Evolutionary conservation across 2,329 filamentous ascomycete genomes (phyloP).

Genomic region (Fusarium kyushuense): DNA sequence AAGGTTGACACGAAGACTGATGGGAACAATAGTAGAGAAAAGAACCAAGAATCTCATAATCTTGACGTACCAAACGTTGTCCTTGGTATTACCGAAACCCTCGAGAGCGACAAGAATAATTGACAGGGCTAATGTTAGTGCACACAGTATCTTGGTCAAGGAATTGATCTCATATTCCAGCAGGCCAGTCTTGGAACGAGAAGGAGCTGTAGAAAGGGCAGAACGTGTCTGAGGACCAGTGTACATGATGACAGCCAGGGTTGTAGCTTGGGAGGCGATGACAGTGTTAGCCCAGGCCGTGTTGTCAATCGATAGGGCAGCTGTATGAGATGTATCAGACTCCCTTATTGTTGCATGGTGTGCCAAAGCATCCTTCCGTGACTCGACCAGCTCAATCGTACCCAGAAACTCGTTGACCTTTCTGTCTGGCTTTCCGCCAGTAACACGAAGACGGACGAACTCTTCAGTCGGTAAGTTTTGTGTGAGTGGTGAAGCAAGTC

Average conservation of each 20-base stretch:
- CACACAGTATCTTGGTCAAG: conserved; percentile 93
- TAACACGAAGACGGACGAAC: conserved; percentile 76
- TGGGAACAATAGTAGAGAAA: conserved; percentile 99
- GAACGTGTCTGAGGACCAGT: conserved; percentile 95
- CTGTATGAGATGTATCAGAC: conserved; percentile 63
- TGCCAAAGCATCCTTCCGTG: conserved; percentile 62
- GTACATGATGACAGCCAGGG: conserved; percentile 91
- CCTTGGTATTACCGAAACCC: conserved; percentile 76
- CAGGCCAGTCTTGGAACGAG: conserved; percentile 92
- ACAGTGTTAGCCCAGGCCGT: conserved; percentile 99
- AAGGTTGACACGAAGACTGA: conserved; percentile 94
- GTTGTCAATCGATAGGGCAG: conserved; percentile 91
- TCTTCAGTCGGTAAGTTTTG: conserved; percentile 81
- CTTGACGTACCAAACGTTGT: conserved; percentile 88
- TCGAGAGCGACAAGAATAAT: conserved; percentile 89
- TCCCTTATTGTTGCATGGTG: conserved; percentile 53
- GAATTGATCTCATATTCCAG: conserved; percentile 98
- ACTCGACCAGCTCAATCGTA: conserved; percentile 80
- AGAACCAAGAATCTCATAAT: conserved; percentile 98
- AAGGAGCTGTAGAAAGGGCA: conserved; percentile 90
- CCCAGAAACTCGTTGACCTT: conserved; percentile 96
- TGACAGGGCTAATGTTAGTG: conserved; percentile 86
- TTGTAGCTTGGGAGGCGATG: conserved; percentile 90
- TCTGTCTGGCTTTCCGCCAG: conserved; percentile 89
- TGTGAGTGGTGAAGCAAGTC: conserved; percentile 86